Percentiles rank a stretch among this genome's conserved stretches.
phyloP scores from a whole-genome alignment of 2,329 filamentous ascomycete species.

The Penicillium vulpinum region DNA sequence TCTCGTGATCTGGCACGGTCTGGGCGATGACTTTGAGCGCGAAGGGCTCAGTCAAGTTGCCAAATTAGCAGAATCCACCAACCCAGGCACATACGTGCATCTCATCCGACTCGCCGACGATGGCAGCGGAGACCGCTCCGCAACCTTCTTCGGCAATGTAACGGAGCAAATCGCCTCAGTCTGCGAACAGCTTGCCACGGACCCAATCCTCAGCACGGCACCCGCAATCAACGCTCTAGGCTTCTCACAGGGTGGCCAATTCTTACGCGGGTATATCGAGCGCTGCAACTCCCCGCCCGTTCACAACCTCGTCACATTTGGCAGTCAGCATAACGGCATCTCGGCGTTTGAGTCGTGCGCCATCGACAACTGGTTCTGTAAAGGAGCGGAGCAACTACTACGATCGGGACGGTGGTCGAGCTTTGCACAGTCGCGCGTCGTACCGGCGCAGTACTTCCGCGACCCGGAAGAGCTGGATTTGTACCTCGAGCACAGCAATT shows the following conservation, averaged over 20 bases:
- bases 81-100: constrained; percentile 85
- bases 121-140: constrained; percentile 68
- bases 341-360: constrained; percentile 74
- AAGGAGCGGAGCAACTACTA: constrained; percentile 74
- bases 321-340: constrained; percentile 91
- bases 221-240: constrained; percentile 87
- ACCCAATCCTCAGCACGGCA: constrained; percentile 78
- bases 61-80: constrained; percentile 66
- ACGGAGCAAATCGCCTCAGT: constrained; percentile 74
- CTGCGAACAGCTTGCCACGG: constrained; percentile 71
- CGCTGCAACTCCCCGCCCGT: constrained; percentile 77
- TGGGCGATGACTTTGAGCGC: constrained; percentile 66
- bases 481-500: constrained; percentile 81
- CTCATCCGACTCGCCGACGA: constrained; percentile 70
- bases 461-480: constrained; percentile 65
- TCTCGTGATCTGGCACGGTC: constrained; percentile 90
- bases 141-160: constrained; percentile 89
- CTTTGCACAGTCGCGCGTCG: constrained; percentile 75
- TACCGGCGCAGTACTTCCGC: constrained; percentile 95
- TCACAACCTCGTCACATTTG: constrained; percentile 80
- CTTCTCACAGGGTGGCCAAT: constrained; percentile 94
- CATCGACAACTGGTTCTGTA: constrained; percentile 73
- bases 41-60: constrained; percentile 73
- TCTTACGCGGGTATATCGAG: constrained; percentile 88
- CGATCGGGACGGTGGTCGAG: constrained; percentile 76